These are phyloP conservation scores for Stereum hirsutum DNA, from an alignment of 1,284 basidiomycete species.

Conservation along the genomic window DNA sequence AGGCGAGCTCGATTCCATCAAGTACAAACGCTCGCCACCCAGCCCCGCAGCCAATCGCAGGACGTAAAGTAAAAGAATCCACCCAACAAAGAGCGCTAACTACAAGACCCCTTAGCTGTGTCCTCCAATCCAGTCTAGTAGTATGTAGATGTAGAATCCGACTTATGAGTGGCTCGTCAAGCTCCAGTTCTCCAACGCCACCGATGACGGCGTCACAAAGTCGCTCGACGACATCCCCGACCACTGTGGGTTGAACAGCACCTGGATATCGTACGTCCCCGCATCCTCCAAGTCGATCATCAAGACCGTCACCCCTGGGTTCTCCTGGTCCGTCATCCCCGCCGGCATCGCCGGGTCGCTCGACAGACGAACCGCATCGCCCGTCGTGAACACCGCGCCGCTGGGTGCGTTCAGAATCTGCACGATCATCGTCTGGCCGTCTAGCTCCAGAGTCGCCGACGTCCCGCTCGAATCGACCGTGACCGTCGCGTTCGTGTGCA, in stretches of 20 bases:
- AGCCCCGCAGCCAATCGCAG: no score
- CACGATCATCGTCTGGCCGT: slow-evolving; percentile 41
- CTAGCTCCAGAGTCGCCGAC: slow-evolving; percentile 53
- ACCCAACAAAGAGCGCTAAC: slow-evolving; percentile 2
- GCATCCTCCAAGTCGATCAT: slow-evolving; percentile 65
- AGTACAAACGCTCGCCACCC: no score
- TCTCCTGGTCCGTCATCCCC: slow-evolving; percentile 55
- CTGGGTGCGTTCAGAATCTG: slow-evolving; percentile 46
- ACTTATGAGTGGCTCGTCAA: slow-evolving; percentile 59
- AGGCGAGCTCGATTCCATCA: no score
- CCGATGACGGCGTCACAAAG: slow-evolving; percentile 57
- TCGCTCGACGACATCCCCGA: slow-evolving; percentile 44
- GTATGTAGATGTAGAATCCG: no score
- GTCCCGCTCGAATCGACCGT: slow-evolving; percentile 39
- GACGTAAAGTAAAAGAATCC: background rate
- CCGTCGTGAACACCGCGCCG: slow-evolving; percentile 46
- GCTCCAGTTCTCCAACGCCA: slow-evolving; percentile 62
- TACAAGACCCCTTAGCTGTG: no score
- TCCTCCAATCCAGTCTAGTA: no score
- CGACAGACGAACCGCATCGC: slow-evolving; percentile 41
- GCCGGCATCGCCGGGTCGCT: slow-evolving; percentile 55
- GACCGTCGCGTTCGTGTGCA: slow-evolving; percentile 87
- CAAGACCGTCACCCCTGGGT: slow-evolving; percentile 76
- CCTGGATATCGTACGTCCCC: slow-evolving; percentile 66
- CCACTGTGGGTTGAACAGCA: slow-evolving; percentile 87